Conservation (phyloP, 2,329 filamentous ascomycete genomes). For the Hypoxylon sp. region DNA sequence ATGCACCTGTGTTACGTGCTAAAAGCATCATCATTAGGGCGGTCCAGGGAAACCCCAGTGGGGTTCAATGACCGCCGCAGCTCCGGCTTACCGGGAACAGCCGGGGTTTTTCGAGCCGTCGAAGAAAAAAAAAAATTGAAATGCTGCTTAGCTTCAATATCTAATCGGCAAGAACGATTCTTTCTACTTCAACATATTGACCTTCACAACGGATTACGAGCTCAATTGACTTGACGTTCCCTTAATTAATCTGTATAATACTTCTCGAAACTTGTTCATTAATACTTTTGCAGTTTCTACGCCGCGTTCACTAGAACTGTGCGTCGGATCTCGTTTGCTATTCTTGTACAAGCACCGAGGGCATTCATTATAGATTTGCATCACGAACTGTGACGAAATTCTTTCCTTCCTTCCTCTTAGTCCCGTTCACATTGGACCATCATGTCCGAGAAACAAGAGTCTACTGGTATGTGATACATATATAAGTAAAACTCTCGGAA, state of each 20-base stretch:
- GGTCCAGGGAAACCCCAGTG: slow-evolving; percentile 34
- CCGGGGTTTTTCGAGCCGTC: slow-evolving; percentile 47
- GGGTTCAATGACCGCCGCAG: slow-evolving; percentile 44
- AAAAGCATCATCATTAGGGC: slow-evolving; percentile 46
- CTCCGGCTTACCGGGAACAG: slow-evolving; percentile 53
- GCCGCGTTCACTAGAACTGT: slow-evolving; percentile 40
- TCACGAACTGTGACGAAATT: slow-evolving; percentile 26
- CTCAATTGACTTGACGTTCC: slow-evolving; percentile 49
- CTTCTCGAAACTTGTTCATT: slow-evolving; percentile 46
- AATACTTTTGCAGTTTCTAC: slow-evolving; percentile 44
- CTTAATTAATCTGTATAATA: slow-evolving; percentile 53
- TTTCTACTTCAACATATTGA: slow-evolving; percentile 34
- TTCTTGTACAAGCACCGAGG: slow-evolving; percentile 44
- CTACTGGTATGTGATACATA: slow-evolving; percentile 47
- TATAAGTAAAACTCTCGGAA: not conserved
- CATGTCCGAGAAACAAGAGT: slow-evolving; percentile 54
- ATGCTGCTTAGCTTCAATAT: slow-evolving; percentile 32
- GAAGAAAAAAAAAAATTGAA: slow-evolving; percentile 42
- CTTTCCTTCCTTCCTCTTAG: slow-evolving; percentile 28
- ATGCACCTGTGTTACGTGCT: slow-evolving; percentile 44
- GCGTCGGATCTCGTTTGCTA: slow-evolving; percentile 45
- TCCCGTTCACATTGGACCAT: slow-evolving; percentile 36
- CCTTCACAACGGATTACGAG: slow-evolving; percentile 27
- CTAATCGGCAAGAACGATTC: slow-evolving; percentile 17
- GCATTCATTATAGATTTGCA: slow-evolving; percentile 40